A percentile compares a stretch with the other conserved stretches of the same genome.
These are phyloP conservation scores for Chlamydomonas sp. DNA, from an alignment of 139 green algal species.

Conservation along the genomic window DNA sequence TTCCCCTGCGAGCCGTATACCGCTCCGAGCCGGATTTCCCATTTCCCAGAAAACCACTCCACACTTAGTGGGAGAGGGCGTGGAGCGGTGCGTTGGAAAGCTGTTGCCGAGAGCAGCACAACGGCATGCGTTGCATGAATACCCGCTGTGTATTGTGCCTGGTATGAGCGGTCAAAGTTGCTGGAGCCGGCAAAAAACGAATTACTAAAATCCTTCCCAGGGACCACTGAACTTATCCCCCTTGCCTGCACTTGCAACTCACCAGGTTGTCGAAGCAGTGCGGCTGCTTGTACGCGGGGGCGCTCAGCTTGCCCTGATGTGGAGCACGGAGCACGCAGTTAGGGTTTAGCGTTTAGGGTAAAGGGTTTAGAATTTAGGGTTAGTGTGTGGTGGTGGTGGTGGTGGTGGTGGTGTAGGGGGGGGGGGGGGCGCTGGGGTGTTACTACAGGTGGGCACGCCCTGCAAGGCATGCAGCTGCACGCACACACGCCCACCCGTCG, in stretches of 20 bases:
- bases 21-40: too few species aligned
- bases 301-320: slow-evolving; percentile 11
- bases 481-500: neutral
- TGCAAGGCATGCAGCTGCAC: neutral
- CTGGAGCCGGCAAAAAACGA: too few species aligned
- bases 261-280: slow-evolving; percentile 17
- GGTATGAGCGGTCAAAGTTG: too few species aligned
- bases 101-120: neutral
- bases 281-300: neutral
- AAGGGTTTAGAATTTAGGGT: neutral
- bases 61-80: neutral
- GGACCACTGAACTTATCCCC: neutral
- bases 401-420: too few species aligned
- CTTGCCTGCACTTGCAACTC: neutral
- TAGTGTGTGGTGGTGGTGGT: too few species aligned
- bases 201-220: neutral
- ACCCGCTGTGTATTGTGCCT: too few species aligned
- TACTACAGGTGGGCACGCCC: neutral
- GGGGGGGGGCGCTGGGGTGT: too few species aligned
- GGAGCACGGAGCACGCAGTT: neutral
- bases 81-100: slow-evolving; percentile 1
- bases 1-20: too few species aligned
- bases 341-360: neutral
- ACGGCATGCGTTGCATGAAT: neutral
- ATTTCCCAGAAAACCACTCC: too few species aligned